Base-by-base conservation (phyloP, 179 eudicot species). In the Camellia oleifera region DNA sequence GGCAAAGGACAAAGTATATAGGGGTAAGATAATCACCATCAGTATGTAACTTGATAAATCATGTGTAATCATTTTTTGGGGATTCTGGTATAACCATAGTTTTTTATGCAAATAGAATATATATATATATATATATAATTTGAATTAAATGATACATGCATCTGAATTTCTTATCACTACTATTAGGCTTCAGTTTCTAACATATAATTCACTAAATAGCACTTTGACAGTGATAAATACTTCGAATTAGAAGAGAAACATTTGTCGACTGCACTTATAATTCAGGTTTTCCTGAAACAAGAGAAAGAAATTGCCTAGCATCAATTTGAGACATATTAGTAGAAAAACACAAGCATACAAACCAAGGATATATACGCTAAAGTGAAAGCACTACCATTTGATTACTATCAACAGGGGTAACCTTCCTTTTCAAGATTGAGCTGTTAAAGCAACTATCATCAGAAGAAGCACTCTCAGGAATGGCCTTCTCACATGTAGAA, bases 351-450 rank as follows among this genome's bases (percentile, higher is more conserved):
- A 18, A 67, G 26, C 60, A 15, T 7, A 40, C 56, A 46, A 8
- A 26, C 15, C 10, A 32, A 7, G 18, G 66, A 75, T 79, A 60
- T 52, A 15, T 13, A 58, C 15, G 63, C 44, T 48, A 10, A 23
- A 69, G 61, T 53, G 9, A 45, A 75, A 42, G 64, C 77, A 78
- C 86, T 85, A 91, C 97, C 76, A 46, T 71, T 32, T 82, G 78
- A 74, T 63, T 71, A 78, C 74, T 78, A 17, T 84, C 78, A 69
- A 62, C 66, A 15, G 81, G 26, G 73, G 92, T 80, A 77, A 86
- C 81, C 87, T 91, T 94, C 76, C 98, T 88, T 90, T 93, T 93
- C 82, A 67, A 69, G 74, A 15, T 20, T 73, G 77, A 63, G 75
- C 77, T 77, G 76, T 81, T 84, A 58, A 44, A 40, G 77, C 52